Evolutionary conservation across 2,329 filamentous ascomycete species (phyloP).

Genomic region (Ceratocystis huliohia): DNA sequence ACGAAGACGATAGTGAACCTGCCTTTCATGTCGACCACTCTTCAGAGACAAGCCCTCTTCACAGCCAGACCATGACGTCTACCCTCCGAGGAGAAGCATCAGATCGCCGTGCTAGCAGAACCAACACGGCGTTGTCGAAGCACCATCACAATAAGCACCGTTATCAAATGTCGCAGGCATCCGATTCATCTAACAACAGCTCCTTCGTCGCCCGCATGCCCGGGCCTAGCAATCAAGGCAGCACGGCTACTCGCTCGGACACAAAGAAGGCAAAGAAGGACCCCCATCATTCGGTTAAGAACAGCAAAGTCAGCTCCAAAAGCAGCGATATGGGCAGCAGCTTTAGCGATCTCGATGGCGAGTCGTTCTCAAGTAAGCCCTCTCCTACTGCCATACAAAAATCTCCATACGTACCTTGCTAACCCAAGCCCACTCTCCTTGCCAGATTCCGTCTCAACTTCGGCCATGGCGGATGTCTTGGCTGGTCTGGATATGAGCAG

Average conservation of each 20-base stretch:
- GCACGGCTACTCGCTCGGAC: slow-evolving; percentile 38
- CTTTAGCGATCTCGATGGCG: slow-evolving; percentile 73
- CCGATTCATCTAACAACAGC: slow-evolving; percentile 49
- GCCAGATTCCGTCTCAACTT: slow-evolving; percentile 67
- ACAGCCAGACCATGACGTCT: slow-evolving; percentile 32
- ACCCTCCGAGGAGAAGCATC: slow-evolving; percentile 37
- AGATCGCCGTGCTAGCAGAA: slow-evolving; percentile 24
- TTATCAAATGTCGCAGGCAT: slow-evolving; percentile 41
- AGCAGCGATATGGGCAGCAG: slow-evolving; percentile 73
- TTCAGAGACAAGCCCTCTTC: slow-evolving; percentile 21
- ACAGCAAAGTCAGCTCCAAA: slow-evolving; percentile 42
- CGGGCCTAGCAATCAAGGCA: slow-evolving; percentile 26
- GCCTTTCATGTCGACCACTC: slow-evolving; percentile 39
- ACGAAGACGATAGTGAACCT: slow-evolving; percentile 43
- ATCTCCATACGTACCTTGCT: not conserved
- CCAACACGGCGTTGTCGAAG: slow-evolving; percentile 1
- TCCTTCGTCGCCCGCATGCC: slow-evolving; percentile 34
- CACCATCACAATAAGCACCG: slow-evolving; percentile 26
- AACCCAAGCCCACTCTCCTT: slow-evolving; percentile 8
- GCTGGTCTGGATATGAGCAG: slow-evolving; percentile 51
- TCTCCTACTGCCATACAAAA: not conserved
- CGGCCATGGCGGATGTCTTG: slow-evolving; percentile 64
- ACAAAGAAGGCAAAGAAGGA: slow-evolving; percentile 49
- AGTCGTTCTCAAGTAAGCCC: slow-evolving; percentile 21
- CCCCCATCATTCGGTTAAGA: slow-evolving; percentile 40